Conservation (phyloP, 2,329 filamentous ascomycete species). For the Diaporthe caulivora region DNA sequence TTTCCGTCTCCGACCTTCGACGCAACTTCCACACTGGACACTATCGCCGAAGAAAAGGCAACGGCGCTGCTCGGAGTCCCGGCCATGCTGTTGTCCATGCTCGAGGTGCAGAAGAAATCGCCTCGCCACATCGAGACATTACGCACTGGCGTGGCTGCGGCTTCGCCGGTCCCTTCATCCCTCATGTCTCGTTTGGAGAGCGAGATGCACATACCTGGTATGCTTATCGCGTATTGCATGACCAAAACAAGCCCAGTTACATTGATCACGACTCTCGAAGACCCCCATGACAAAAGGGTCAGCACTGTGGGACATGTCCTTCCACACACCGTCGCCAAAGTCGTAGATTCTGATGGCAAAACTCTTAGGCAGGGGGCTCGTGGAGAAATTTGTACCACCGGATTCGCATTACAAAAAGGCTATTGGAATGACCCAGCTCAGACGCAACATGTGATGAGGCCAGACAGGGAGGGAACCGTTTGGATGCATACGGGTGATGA, state of each 20-base stretch:
- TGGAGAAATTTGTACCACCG: constrained; percentile 75
- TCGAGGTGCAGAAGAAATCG: too few relatives aligned
- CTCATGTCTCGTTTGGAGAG: background rate
- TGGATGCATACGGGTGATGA: constrained; percentile 70
- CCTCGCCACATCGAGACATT: background rate
- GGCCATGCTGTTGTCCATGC: background rate
- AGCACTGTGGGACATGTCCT: background rate
- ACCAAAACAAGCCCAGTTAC: background rate
- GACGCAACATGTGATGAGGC: constrained; percentile 45
- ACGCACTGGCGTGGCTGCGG: background rate
- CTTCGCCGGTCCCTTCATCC: background rate
- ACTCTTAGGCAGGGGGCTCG: constrained; percentile 66
- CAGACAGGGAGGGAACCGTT: constrained; percentile 54
- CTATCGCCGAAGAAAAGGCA: background rate
- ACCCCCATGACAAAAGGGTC: background rate
- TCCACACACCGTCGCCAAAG: background rate
- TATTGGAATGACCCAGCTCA: constrained; percentile 70
- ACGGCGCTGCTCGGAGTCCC: background rate
- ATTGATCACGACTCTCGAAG: background rate
- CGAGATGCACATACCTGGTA: background rate
- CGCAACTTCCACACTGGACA: background rate
- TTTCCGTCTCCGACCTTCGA: background rate
- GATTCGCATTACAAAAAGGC: constrained; percentile 69
- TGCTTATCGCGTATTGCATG: background rate
- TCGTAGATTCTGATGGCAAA: constrained; percentile 50